Conservation (phyloP, 2,329 filamentous ascomycete species). For the Epichloe sylvatica region DNA sequence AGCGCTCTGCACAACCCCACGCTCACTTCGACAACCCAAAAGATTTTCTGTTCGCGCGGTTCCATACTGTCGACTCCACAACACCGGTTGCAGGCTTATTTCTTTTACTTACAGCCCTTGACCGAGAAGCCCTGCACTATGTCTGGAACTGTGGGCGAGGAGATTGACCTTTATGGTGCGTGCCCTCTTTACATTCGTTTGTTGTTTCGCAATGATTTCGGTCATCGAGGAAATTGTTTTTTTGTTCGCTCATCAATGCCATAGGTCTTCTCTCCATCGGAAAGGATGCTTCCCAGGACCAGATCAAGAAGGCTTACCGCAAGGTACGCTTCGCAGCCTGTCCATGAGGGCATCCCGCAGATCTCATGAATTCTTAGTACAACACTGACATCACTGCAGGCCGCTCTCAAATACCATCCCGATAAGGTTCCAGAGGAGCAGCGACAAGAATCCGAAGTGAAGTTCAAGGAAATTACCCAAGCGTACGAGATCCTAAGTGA, state of each 20-base stretch:
- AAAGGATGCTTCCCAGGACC: slow-evolving; percentile 55
- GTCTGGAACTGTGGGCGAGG: slow-evolving; percentile 16
- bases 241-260: slow-evolving; percentile 4
- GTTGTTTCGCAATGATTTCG: too few relatives aligned
- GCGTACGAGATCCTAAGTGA: slow-evolving; percentile 97
- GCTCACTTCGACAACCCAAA: slow-evolving; percentile 1
- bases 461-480: slow-evolving; percentile 85
- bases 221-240: background rate
- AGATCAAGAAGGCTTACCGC: slow-evolving; percentile 92
- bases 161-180: slow-evolving; percentile 50
- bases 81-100: background rate
- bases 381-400: slow-evolving; percentile 32
- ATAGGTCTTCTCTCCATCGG: slow-evolving; percentile 68
- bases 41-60: background rate
- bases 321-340: slow-evolving; percentile 47
- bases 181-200: background rate
- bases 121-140: slow-evolving; percentile 6
- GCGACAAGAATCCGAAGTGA: slow-evolving; percentile 71
- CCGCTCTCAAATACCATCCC: slow-evolving; percentile 77
- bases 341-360: background rate
- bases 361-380: background rate
- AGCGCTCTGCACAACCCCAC: slow-evolving; percentile 3
- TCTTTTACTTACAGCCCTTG: background rate
- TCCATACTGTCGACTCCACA: background rate
- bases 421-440: slow-evolving; percentile 87